Conservation (phyloP, 176 grass and related monocot species). For the Avena atlantica region DNA sequence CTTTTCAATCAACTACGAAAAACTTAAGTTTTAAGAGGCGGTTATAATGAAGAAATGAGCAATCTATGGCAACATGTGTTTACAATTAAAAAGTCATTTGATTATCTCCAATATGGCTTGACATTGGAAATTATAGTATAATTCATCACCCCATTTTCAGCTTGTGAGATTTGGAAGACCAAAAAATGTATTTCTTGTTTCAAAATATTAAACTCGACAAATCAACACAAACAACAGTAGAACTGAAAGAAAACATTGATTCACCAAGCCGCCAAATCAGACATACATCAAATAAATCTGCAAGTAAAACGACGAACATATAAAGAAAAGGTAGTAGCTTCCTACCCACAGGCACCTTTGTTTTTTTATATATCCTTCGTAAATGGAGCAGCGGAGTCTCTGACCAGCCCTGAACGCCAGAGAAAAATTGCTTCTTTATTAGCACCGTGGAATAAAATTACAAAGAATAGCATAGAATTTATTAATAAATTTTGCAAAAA, state of each 20-base stretch:
- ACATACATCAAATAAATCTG: background rate
- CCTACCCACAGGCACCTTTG: slow-evolving; percentile 3
- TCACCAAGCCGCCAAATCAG: slow-evolving; percentile 1
- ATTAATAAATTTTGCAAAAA: slow-evolving; percentile 24
- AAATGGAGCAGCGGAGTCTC: slow-evolving; percentile 29
- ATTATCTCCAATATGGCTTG: slow-evolving; percentile 20
- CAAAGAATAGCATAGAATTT: slow-evolving; percentile 23
- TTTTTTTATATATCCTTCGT: slow-evolving; percentile 29
- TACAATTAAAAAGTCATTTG: background rate
- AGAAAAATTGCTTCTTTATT: slow-evolving; percentile 25
- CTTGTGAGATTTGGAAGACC: background rate
- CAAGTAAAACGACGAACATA: slow-evolving; percentile 19
- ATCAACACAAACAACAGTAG: slow-evolving; percentile 23
- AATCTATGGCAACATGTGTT: background rate
- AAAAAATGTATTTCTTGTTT: slow-evolving; percentile 26
- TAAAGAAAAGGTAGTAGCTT: slow-evolving; percentile 16
- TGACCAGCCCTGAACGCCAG: slow-evolving; percentile 20
- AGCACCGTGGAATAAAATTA: slow-evolving; percentile 13
- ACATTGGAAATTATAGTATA: slow-evolving; percentile 6
- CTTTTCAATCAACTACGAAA: slow-evolving; percentile 31
- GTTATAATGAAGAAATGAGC: background rate
- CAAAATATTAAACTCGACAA: slow-evolving; percentile 10
- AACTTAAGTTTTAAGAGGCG: background rate
- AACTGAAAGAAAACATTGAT: background rate
- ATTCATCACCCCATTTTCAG: background rate